A percentile compares a stretch with the other conserved stretches of the same genome.
These are phyloP conservation scores for Oryza coarctata DNA, from an alignment of 176 grass and related monocot species.

Conservation along the genomic window DNA sequence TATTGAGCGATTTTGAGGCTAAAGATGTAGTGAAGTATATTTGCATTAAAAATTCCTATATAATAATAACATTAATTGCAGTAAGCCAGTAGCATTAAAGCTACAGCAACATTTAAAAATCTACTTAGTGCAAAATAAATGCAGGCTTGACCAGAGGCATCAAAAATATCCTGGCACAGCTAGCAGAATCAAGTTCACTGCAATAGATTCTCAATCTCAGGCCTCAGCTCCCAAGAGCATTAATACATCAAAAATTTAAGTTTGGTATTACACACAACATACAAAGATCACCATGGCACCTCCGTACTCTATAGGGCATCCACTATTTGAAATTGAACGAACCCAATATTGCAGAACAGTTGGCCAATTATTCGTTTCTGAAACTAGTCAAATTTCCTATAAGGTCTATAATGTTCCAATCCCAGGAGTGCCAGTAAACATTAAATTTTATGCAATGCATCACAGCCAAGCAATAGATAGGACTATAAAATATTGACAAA, in stretches of 20 bases:
- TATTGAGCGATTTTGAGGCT: neutral
- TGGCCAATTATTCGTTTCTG: neutral
- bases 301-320: neutral
- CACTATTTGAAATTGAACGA: neutral
- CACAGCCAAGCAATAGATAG: neutral
- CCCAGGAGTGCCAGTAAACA: neutral
- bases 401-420: neutral
- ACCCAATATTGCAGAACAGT: neutral
- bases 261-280: neutral
- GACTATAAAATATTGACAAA: neutral
- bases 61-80: conserved; percentile 19
- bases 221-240: neutral
- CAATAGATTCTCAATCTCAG: neutral
- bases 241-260: neutral
- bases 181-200: neutral
- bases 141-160: neutral
- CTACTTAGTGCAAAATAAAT: neutral
- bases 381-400: neutral
- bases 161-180: neutral
- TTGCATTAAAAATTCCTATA: neutral
- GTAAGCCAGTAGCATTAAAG: neutral
- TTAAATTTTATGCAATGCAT: neutral
- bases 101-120: neutral
- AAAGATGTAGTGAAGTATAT: neutral
- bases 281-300: neutral